phyloP scores from a whole-genome alignment of 345 rosid species.

The Brassica nigra region DNA sequence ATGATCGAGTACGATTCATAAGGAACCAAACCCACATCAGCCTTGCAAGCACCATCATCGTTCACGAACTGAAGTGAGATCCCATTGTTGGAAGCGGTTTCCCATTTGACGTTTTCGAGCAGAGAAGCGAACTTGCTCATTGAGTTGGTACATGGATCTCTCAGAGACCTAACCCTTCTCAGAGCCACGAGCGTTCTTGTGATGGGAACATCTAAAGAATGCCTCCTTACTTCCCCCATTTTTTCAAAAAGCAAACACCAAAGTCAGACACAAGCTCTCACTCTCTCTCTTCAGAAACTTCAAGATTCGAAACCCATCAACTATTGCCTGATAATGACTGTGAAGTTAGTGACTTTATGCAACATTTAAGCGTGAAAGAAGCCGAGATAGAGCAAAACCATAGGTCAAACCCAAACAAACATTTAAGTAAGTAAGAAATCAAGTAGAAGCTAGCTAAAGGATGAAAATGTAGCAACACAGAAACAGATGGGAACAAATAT shows the following conservation, averaged over 20 bases:
- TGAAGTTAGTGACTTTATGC: background rate
- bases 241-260: constrained; percentile 9
- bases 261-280: background rate
- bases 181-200: constrained; percentile 87
- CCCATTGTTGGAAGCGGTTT: constrained; percentile 70
- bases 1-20: constrained; percentile 37
- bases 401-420: background rate
- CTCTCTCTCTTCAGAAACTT: constrained; percentile 13
- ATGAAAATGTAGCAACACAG: constrained; percentile 19
- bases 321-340: background rate
- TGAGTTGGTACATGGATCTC: constrained; percentile 94
- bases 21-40: constrained; percentile 37
- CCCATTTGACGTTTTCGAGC: constrained; percentile 90
- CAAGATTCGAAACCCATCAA: background rate
- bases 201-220: constrained; percentile 89
- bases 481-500: constrained; percentile 9
- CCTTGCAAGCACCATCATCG: constrained; percentile 39
- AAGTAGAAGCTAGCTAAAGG: constrained; percentile 28
- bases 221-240: constrained; percentile 76
- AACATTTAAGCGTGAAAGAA: background rate
- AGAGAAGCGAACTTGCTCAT: constrained; percentile 90
- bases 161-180: constrained; percentile 84
- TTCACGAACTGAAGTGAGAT: constrained; percentile 59
- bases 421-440: background rate
- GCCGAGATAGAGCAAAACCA: background rate